phyloP scores from a whole-genome alignment of 2,329 filamentous ascomycete genomes.

The Colletotrichum tabaci region DNA sequence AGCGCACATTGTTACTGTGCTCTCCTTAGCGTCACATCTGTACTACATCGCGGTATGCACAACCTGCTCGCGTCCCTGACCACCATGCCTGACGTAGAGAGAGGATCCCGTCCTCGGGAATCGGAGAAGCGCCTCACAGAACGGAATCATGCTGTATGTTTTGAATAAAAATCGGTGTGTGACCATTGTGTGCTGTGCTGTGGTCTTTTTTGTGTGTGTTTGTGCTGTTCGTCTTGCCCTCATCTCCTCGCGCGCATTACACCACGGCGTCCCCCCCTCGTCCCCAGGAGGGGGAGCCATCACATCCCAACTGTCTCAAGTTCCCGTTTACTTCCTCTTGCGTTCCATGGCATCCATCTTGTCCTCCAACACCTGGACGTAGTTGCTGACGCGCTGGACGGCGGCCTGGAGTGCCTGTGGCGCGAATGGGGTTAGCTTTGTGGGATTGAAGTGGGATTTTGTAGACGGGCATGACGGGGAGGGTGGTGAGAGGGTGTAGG shows the following conservation, averaged over 20 bases:
- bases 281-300: neutral
- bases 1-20: neutral
- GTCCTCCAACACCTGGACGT: constrained; percentile 86
- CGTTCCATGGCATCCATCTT: constrained; percentile 77
- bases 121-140: neutral
- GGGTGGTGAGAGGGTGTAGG: neutral
- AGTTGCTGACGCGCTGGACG: constrained; percentile 87
- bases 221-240: constrained; percentile 28
- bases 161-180: constrained; percentile 12
- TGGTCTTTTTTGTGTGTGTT: neutral
- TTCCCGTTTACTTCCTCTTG: constrained; percentile 74
- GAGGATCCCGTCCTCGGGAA: neutral
- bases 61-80: neutral
- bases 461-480: too few relatives aligned
- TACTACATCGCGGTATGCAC: neutral
- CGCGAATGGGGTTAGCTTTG: constrained; percentile 12
- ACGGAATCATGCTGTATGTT: neutral
- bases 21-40: neutral
- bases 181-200: constrained; percentile 35
- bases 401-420: constrained; percentile 86
- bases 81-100: neutral
- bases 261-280: constrained; percentile 7
- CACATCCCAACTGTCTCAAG: neutral
- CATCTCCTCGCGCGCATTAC: constrained; percentile 16
- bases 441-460: constrained; percentile 3